These are phyloP conservation scores for Tricholoma sp. DNA, from an alignment of 768 basidiomycete species.

Conservation along the genomic window DNA sequence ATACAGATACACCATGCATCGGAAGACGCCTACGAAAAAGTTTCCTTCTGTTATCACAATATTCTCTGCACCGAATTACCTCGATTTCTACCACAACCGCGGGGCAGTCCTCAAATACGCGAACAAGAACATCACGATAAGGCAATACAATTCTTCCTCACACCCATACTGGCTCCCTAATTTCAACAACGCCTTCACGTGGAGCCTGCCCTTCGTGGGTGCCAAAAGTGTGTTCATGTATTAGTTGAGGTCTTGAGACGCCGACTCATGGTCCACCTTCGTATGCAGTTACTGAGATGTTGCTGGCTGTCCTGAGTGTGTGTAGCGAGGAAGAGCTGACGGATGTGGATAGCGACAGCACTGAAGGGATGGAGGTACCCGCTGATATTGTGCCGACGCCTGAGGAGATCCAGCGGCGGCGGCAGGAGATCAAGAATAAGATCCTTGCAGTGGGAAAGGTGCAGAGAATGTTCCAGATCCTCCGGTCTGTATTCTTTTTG, in stretches of 20 bases:
- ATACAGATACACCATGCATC: constrained; percentile 83
- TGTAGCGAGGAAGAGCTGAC: constrained; percentile 92
- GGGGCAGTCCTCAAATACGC: constrained; percentile 96
- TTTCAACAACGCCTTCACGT: constrained; percentile 97
- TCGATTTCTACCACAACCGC: constrained; percentile 95
- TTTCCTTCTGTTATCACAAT: constrained; percentile 98
- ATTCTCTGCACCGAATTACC: constrained; percentile 95
- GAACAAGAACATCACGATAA: constrained; percentile 93
- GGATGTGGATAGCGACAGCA: constrained; percentile 39
- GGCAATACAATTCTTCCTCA: constrained; percentile 75
- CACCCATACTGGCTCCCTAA: constrained; percentile 96
- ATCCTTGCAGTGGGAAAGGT: constrained; percentile 89
- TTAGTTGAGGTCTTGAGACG: constrained; percentile 1
- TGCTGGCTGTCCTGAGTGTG: constrained; percentile 88
- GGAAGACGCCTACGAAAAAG: constrained; percentile 90
- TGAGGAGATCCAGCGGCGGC: constrained; percentile 44
- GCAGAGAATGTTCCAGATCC: constrained; percentile 83
- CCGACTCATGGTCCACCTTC: neutral
- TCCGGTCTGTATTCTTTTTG: constrained; percentile 56
- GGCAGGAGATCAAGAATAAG: constrained; percentile 87
- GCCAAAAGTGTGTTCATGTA: constrained; percentile 72
- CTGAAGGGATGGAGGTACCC: constrained; percentile 29
- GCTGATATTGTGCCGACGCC: constrained; percentile 26
- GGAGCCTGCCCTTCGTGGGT: constrained; percentile 96
- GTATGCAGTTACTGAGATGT: constrained; percentile 87